phyloP scores from a whole-genome alignment of 495 filamentous ascomycete species.

The Apodospora peruviana region DNA sequence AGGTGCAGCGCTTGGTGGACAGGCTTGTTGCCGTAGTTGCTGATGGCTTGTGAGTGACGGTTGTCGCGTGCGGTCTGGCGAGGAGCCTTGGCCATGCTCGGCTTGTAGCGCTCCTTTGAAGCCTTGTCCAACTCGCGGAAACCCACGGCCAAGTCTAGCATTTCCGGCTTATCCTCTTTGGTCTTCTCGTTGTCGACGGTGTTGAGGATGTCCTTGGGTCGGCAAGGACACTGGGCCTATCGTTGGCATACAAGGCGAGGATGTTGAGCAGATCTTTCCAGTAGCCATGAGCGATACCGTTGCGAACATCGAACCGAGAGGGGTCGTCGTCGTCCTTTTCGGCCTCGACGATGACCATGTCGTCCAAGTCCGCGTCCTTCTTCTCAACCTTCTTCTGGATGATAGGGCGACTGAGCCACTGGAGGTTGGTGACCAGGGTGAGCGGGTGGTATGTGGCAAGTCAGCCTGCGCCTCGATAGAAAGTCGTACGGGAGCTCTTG shows the following conservation, averaged over 20 bases:
- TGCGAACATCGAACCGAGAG: conserved; percentile 27
- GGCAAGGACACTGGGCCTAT: conserved; percentile 23
- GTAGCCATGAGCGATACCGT: conserved; percentile 44
- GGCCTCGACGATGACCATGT: conserved; percentile 16
- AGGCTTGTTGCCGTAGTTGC: conserved; percentile 23
- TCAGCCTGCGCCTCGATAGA: conserved; percentile 45
- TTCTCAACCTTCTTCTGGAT: conserved; percentile 37
- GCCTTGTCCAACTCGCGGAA: no score
- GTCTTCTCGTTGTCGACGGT: conserved; percentile 11
- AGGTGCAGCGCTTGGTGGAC: conserved; percentile 39
- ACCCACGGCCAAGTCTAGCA: no score
- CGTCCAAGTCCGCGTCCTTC: conserved; percentile 17
- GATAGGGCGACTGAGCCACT: conserved; percentile 40
- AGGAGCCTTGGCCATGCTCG: conserved; percentile 1
- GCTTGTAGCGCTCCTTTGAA: no score
- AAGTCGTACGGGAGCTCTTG: conserved; percentile 29
- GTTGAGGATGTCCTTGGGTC: conserved; percentile 29
- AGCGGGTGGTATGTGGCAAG: conserved; percentile 36
- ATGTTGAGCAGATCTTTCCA: conserved; percentile 49
- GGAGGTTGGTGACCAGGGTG: conserved; percentile 37
- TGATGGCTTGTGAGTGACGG: conserved; percentile 25
- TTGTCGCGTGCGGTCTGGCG: conserved; percentile 1
- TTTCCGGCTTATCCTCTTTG: conserved; percentile 6
- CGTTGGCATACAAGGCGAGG: conserved; percentile 33
- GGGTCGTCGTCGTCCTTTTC: conserved; percentile 19